phyloP scores from a whole-genome alignment of 306 rosid genomes.

The Geum urbanum region DNA sequence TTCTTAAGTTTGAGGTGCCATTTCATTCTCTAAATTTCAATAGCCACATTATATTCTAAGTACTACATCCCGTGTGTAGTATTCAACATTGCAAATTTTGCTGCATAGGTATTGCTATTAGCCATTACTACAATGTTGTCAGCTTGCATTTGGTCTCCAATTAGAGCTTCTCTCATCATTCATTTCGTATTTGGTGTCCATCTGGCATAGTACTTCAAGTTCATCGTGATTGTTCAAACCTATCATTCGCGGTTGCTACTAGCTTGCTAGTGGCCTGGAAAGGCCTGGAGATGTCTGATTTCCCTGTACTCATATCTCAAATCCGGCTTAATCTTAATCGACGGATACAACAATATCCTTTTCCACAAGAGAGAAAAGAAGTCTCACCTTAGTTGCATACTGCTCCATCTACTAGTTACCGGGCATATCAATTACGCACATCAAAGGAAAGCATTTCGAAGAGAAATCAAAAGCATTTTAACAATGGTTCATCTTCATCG shows the following conservation, averaged over 20 bases:
- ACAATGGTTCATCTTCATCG: neutral
- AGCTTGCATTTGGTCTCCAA: neutral
- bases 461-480: too few relatives aligned
- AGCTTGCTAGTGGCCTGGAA: too few relatives aligned
- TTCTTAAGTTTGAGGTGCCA: neutral
- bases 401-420: neutral
- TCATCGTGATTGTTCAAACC: neutral
- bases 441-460: too few relatives aligned
- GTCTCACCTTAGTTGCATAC: neutral
- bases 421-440: neutral
- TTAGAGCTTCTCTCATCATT: neutral
- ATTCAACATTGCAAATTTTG: too few relatives aligned
- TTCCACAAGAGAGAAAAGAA: neutral
- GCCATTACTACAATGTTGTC: neutral
- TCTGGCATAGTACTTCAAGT: neutral
- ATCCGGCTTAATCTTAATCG: neutral
- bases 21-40: neutral
- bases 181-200: neutral
- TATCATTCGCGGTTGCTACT: neutral
- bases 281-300: neutral
- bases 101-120: neutral
- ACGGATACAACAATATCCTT: neutral
- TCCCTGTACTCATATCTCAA: too few relatives aligned
- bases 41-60: neutral
- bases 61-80: neutral